Base-by-base conservation (phyloP, 768 basidiomycete species). In the Boletus fagicola region DNA sequence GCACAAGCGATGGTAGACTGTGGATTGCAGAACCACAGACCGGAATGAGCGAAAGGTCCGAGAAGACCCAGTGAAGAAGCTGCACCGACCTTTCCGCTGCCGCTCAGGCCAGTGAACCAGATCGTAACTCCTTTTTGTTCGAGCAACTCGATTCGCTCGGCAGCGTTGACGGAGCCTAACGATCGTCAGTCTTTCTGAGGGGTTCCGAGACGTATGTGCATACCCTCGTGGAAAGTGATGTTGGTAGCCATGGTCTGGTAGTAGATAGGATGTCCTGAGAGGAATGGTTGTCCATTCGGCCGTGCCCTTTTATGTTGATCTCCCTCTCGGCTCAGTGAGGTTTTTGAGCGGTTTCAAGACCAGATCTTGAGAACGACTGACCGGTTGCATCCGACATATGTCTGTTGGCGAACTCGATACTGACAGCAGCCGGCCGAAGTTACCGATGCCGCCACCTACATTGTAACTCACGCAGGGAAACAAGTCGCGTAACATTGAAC, bases 1-100 rank as follows among this genome's bases (percentile, higher is more conserved):
- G 97, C 97, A 65, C 93, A 96, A 6, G 92, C 97, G 63, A 99
- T 92, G 28, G 96, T 98, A 7, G 94, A 98, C 94, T 98, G 70
- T 1, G 9, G 28, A 54, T 42, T 53, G 33, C 4, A 42, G 44
- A 31, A 55, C 3, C 12, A 18, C 1, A 22, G 31, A 47, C 20
- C 39, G 38, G n/a, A 24, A 22, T 54, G 16, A 51, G 54, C 35
- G 13, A 6, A 26, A 4, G 10, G 33, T 28, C n/a, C 31, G 49
- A 28, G 13, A 52, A 10, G 57, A 49, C 16, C n/a, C 1, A 35
- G 31, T 1, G 53, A 35, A 7, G 20, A 49, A 8, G 22, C 6
- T 40, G 12, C 12, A 51, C 76, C 52, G 42, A 92, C 94, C 84
- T 97, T 98, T 50, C 95, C 95, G 69, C 91, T 94, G 8, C 90